These are phyloP conservation scores for Lantana camara DNA, from an alignment of 257 asterid species.

Conservation along the genomic window DNA sequence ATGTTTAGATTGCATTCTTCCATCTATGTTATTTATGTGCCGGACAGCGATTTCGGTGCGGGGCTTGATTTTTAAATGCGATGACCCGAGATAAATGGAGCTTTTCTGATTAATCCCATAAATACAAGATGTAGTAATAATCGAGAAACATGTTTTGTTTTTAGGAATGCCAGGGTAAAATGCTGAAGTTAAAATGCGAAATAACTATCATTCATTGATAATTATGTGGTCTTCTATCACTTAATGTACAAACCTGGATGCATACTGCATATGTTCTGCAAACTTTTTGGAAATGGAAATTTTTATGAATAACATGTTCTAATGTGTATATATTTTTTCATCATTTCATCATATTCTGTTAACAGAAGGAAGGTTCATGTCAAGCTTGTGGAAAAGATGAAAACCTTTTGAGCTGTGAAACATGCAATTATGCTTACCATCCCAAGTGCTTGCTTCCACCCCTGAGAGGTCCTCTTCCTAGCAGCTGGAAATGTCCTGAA, in stretches of 20 bases:
- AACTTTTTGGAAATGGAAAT: background rate
- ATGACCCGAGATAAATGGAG: conserved; percentile 11
- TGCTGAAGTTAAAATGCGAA: conserved; percentile 16
- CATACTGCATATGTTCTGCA: background rate
- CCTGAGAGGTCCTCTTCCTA: conserved; percentile 62
- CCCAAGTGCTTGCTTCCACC: conserved; percentile 79
- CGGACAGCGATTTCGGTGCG: background rate
- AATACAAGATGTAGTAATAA: conserved; percentile 8
- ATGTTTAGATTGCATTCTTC: background rate
- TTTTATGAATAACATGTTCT: conserved; percentile 6
- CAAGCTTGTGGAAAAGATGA: conserved; percentile 74
- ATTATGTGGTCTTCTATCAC: conserved; percentile 8
- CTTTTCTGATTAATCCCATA: background rate
- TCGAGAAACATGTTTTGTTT: conserved; percentile 4
- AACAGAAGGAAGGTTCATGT: conserved; percentile 75
- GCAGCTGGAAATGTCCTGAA: conserved; percentile 90
- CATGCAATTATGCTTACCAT: conserved; percentile 82
- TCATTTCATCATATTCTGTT: conserved; percentile 18
- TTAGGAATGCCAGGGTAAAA: conserved; percentile 23
- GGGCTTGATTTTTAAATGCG: background rate
- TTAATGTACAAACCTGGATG: background rate
- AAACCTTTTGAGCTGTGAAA: conserved; percentile 73
- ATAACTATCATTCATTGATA: background rate
- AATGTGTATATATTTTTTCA: conserved; percentile 12
- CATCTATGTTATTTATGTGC: background rate